Evolutionary conservation across 2,329 filamentous ascomycete species (phyloP).

Genomic region (Fusarium algeriense): DNA sequence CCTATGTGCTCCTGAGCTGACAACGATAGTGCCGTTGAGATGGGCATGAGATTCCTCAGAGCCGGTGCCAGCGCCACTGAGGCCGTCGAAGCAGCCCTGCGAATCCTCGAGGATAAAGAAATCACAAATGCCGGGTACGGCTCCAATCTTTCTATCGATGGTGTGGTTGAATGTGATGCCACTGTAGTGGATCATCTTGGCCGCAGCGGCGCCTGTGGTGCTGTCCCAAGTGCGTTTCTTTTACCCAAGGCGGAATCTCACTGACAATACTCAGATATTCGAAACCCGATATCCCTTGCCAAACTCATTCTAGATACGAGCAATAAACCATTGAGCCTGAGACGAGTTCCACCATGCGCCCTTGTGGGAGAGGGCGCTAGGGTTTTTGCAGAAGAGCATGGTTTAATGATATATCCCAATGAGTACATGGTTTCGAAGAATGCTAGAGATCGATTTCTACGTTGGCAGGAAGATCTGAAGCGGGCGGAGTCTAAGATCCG

Average conservation of each 20-base stretch:
- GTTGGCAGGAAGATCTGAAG: constrained; percentile 82
- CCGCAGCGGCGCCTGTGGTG: constrained; percentile 92
- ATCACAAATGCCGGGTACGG: constrained; percentile 98
- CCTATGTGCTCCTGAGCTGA: constrained; percentile 10
- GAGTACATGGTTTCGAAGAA: constrained; percentile 84
- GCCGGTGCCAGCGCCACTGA: constrained; percentile 85
- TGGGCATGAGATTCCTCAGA: constrained; percentile 84
- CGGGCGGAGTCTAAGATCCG: constrained; percentile 65
- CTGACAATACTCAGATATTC: constrained; percentile 74
- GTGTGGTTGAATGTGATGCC: constrained; percentile 93
- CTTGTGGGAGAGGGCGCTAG: constrained; percentile 88
- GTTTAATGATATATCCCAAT: constrained; percentile 78
- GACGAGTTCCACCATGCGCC: constrained; percentile 91
- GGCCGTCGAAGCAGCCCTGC: constrained; percentile 90
- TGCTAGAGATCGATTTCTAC: constrained; percentile 80
- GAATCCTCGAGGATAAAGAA: constrained; percentile 89
- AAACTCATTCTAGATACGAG: constrained; percentile 84
- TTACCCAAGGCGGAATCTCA: not conserved
- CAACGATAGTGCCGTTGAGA: constrained; percentile 77
- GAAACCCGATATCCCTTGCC: constrained; percentile 91
- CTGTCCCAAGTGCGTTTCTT: constrained; percentile 81
- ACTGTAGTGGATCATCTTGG: constrained; percentile 92
- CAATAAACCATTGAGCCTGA: constrained; percentile 80
- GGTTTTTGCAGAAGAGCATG: constrained; percentile 85
- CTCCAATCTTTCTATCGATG: constrained; percentile 92